These are phyloP conservation scores for Hippophae tibetana DNA, from an alignment of 306 rosid species.

Conservation along the genomic window DNA sequence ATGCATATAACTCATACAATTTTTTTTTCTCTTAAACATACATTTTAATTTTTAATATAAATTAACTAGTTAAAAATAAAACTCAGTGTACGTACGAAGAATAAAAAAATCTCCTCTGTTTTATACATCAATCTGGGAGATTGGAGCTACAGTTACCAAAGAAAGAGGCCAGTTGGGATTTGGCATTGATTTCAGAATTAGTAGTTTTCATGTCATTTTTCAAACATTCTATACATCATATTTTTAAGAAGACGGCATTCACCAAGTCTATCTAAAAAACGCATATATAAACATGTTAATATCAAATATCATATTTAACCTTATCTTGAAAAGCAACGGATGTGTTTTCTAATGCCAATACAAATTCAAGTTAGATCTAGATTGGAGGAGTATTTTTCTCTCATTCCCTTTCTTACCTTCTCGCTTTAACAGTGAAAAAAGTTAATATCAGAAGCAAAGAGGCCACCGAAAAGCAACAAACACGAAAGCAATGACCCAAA, in stretches of 20 bases:
- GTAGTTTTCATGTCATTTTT: constrained; percentile 8
- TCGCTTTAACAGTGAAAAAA: constrained; percentile 40
- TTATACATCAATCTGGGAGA: too few species aligned
- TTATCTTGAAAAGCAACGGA: constrained; percentile 31
- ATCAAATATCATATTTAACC: constrained; percentile 2
- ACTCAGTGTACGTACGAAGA: too few species aligned
- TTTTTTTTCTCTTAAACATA: too few species aligned
- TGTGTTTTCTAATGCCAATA: constrained; percentile 16
- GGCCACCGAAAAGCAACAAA: constrained; percentile 95
- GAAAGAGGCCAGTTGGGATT: constrained; percentile 27
- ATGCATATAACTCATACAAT: too few species aligned
- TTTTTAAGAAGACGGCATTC: constrained; percentile 48
- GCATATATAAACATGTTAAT: constrained; percentile 8
- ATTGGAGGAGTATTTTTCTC: constrained; percentile 51
- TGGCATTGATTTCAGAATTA: constrained; percentile 3
- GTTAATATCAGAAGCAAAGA: constrained; percentile 34
- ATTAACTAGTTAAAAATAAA: too few species aligned
- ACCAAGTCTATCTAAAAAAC: background rate
- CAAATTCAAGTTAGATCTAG: constrained; percentile 41
- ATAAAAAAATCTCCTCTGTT: too few species aligned
- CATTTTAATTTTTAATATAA: too few species aligned
- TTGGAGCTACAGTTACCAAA: background rate
- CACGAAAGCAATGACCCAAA: constrained; percentile 47
- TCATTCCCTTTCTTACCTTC: constrained; percentile 17
- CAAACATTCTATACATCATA: constrained; percentile 30